Conservation (phyloP, 441 rosid species). For the Populus hybrid region DNA sequence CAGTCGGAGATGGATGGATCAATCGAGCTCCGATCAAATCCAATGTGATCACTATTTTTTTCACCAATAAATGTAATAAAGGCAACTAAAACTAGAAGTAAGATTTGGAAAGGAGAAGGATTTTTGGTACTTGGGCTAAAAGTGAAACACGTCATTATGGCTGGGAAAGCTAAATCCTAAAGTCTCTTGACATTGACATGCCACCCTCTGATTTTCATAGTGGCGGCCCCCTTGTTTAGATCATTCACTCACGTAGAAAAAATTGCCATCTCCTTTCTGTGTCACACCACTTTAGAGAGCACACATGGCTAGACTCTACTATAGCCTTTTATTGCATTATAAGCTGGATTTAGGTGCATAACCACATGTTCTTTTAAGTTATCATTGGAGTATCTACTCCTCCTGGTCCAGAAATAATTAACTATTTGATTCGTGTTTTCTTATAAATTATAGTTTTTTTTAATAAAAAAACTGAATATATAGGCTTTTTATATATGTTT, state of each 20-base stretch:
- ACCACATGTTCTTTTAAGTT: conserved; percentile 3
- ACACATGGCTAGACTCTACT: not conserved
- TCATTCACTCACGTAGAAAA: not conserved
- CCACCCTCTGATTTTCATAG: not conserved
- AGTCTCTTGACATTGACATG: not conserved
- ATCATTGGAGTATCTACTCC: conserved; percentile 5
- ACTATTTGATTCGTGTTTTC: not conserved
- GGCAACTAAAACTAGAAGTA: not conserved
- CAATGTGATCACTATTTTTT: not conserved
- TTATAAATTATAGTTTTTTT: no score
- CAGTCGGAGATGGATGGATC: no score
- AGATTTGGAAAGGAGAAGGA: not conserved
- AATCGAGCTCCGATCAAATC: no score
- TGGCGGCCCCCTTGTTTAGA: not conserved
- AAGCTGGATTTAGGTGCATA: not conserved
- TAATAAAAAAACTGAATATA: no score
- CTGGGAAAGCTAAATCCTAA: not conserved
- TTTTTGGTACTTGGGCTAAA: conserved; percentile 14
- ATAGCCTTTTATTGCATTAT: not conserved
- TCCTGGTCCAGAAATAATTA: not conserved
- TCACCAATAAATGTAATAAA: not conserved
- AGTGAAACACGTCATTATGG: not conserved
- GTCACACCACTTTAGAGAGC: not conserved
- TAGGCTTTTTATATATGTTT: no score
- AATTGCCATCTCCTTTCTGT: not conserved